A percentile compares a stretch with the other conserved stretches of the same genome.
These are phyloP conservation scores for Saposhnikovia divaricata DNA, from an alignment of 129 eudicot species.

Conservation along the genomic window DNA sequence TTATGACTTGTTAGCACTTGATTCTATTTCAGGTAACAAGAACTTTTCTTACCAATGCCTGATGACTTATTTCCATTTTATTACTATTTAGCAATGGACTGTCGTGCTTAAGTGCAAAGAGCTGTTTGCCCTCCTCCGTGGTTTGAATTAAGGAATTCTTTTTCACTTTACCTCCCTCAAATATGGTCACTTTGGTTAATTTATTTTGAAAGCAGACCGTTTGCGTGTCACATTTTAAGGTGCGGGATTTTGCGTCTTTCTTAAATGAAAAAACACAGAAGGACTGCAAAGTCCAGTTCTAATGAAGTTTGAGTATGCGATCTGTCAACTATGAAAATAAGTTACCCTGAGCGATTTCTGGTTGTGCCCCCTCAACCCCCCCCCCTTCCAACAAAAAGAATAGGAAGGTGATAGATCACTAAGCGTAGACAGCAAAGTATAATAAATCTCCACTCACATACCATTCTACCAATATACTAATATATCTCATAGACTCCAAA, in stretches of 20 bases:
- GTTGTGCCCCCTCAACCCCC: not conserved
- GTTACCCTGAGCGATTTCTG: not conserved
- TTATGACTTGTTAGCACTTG: conserved; percentile 91
- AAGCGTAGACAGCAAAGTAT: not conserved
- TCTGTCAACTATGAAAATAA: not conserved
- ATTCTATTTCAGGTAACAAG: conserved; percentile 69
- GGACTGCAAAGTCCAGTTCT: not conserved
- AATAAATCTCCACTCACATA: not conserved
- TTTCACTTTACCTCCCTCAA: not conserved
- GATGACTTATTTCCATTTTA: conserved; percentile 5
- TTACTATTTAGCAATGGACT: not conserved
- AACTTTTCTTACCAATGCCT: conserved; percentile 6
- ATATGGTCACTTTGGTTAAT: not conserved
- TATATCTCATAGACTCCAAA: not conserved
- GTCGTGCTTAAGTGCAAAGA: not conserved
- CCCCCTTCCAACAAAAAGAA: not conserved
- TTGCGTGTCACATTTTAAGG: not conserved
- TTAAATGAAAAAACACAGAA: not conserved
- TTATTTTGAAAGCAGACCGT: not conserved
- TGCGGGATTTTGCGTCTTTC: not conserved
- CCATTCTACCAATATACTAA: not conserved
- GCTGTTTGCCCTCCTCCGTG: not conserved
- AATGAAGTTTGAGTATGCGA: not conserved
- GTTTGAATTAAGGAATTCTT: not conserved
- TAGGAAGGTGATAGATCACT: not conserved